phyloP scores from a whole-genome alignment of 257 asterid species.

The Gynochthodes officinalis region DNA sequence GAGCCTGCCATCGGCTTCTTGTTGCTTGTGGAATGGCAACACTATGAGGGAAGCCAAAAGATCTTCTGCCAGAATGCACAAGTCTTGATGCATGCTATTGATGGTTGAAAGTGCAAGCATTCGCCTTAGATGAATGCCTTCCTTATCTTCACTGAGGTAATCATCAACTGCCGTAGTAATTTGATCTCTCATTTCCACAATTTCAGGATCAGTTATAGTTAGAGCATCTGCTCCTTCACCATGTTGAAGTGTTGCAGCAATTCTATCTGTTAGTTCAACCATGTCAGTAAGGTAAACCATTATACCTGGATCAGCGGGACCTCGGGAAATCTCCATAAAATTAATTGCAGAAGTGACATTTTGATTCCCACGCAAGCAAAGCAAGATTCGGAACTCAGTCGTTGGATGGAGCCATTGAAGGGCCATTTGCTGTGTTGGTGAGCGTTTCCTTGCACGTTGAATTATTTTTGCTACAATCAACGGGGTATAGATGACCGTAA shows the following conservation, averaged over 20 bases:
- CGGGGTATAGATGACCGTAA: slow-evolving; percentile 67
- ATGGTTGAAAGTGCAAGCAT: slow-evolving; percentile 78
- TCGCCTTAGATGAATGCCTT: slow-evolving; percentile 51
- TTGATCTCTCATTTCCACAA: slow-evolving; percentile 59
- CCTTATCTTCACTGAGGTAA: slow-evolving; percentile 43
- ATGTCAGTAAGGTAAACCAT: slow-evolving; percentile 67
- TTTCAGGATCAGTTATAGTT: slow-evolving; percentile 58
- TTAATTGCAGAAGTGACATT: slow-evolving; percentile 47
- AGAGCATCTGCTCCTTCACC: slow-evolving; percentile 42
- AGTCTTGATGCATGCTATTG: slow-evolving; percentile 72
- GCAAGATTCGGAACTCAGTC: slow-evolving; percentile 55
- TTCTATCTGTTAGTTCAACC: slow-evolving; percentile 67
- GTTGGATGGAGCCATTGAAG: slow-evolving; percentile 66
- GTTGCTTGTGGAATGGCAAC: slow-evolving; percentile 83
- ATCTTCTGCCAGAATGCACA: slow-evolving; percentile 78
- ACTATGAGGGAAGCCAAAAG: slow-evolving; percentile 56
- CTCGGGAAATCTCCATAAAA: slow-evolving; percentile 68
- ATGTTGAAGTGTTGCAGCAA: slow-evolving; percentile 68
- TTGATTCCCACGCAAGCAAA: slow-evolving; percentile 61
- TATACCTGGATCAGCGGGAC: slow-evolving; percentile 66
- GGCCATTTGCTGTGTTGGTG: slow-evolving; percentile 84
- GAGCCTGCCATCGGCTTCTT: slow-evolving; percentile 66
- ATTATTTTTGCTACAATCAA: slow-evolving; percentile 63
- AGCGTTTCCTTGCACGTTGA: slow-evolving; percentile 67
- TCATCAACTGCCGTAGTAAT: slow-evolving; percentile 37